A percentile compares a stretch with the other conserved stretches of the same genome.
Conservation (phyloP, 2,329 filamentous ascomycete species). For the Aspergillus amoenus region DNA sequence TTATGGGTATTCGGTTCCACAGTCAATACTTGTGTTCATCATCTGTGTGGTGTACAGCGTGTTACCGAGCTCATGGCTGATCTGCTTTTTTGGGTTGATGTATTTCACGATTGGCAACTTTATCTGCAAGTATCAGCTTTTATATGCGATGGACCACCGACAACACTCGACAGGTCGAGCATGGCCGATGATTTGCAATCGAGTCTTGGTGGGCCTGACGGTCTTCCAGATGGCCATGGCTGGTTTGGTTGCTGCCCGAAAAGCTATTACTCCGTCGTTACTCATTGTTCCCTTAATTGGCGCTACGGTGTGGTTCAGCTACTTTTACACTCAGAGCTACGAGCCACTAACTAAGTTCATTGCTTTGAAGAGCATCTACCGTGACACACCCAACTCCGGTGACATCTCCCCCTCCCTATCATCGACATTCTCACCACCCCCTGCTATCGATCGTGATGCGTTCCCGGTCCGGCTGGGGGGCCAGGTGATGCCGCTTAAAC, state of each 20-base stretch:
- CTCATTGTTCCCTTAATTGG: conserved; percentile 74
- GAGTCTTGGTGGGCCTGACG: conserved; percentile 79
- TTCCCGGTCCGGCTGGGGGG: conserved; percentile 43
- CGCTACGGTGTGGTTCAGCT: conserved; percentile 84
- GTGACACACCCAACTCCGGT: conserved; percentile 53
- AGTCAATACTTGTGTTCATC: conserved; percentile 88
- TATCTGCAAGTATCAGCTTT: conserved; percentile 72
- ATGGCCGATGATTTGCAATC: conserved; percentile 96
- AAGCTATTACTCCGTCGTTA: conserved; percentile 70
- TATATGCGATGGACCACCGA: conserved; percentile 98
- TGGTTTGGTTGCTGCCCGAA: conserved; percentile 74
- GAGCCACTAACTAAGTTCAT: conserved; percentile 91
- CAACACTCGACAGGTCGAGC: conserved; percentile 70
- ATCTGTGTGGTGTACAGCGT: conserved; percentile 95
- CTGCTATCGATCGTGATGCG: conserved; percentile 44
- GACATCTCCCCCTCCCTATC: conserved; percentile 39
- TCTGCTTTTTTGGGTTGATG: conserved; percentile 73
- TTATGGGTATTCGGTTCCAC: conserved; percentile 94
- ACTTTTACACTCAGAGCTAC: conserved; percentile 77
- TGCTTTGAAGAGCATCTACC: conserved; percentile 78
- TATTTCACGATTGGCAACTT: conserved; percentile 52
- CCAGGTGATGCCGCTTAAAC: conserved; percentile 37
- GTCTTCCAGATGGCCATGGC: conserved; percentile 91
- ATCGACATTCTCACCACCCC: conserved; percentile 40
- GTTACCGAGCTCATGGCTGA: conserved; percentile 73